Evolutionary conservation across 2,329 filamentous ascomycete genomes (phyloP).

Genomic region (Thielaviopsis cerberus): DNA sequence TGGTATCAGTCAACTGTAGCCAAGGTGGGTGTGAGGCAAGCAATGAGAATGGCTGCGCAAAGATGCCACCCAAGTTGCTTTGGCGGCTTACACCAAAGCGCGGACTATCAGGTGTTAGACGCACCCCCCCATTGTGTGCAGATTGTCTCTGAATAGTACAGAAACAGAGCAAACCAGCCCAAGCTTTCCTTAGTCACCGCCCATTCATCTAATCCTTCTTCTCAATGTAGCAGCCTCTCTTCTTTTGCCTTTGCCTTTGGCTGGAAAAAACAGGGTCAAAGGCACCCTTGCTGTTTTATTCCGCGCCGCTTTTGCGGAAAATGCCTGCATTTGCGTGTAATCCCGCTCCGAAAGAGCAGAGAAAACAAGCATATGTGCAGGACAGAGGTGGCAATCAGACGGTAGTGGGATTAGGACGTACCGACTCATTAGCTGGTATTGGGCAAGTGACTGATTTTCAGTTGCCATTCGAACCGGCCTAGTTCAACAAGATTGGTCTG

Average conservation of each 20-base stretch:
- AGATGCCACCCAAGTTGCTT: too few species aligned
- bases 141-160: too few species aligned
- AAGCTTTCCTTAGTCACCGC: too few species aligned
- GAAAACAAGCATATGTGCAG: background rate
- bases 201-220: background rate
- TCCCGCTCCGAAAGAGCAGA: background rate
- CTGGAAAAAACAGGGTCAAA: too few species aligned
- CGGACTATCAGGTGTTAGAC: too few species aligned
- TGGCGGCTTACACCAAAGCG: too few species aligned
- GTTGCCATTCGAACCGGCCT: background rate
- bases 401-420: too few species aligned
- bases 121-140: too few species aligned
- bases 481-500: background rate
- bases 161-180: too few species aligned
- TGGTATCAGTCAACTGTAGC: background rate
- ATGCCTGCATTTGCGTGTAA: background rate
- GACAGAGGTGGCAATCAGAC: background rate
- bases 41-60: background rate
- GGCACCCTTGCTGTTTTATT: background rate
- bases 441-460: background rate
- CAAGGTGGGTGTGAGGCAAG: background rate
- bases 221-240: too few species aligned
- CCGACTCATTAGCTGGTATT: background rate
- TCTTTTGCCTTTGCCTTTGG: too few species aligned
- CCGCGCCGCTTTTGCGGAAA: background rate